A percentile compares a stretch with the other conserved stretches of the same genome.
Conservation (phyloP, 176 grass and related monocot species). For the Luzula sylvatica region DNA sequence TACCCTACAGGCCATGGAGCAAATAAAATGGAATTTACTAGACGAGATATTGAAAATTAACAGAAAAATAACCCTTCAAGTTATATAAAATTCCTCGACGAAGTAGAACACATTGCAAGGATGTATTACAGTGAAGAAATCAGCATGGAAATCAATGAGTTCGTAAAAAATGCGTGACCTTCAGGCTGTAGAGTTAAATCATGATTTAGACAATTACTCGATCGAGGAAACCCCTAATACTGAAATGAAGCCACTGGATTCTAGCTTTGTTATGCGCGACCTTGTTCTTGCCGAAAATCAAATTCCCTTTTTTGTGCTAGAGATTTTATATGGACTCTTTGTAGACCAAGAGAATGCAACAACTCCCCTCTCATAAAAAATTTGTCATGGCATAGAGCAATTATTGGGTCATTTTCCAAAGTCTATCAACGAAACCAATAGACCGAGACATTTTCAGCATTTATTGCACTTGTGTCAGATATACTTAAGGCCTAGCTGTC, state of each 20-base stretch:
- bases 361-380: background rate
- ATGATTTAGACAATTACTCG: no score
- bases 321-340: background rate
- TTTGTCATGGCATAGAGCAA: background rate
- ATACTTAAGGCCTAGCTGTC: background rate
- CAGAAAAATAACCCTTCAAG: no score
- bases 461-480: constrained; percentile 7
- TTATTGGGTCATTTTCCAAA: background rate
- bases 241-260: background rate
- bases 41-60: no score
- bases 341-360: background rate
- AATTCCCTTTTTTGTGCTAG: background rate
- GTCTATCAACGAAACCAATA: background rate
- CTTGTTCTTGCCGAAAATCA: background rate
- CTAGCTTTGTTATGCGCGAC: background rate
- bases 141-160: no score
- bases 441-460: background rate
- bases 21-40: no score
- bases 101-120: no score
- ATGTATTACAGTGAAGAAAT: no score
- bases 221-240: no score
- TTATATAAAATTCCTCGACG: no score
- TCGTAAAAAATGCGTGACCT: no score
- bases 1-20: no score
- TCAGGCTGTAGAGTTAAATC: no score